Base-by-base conservation (phyloP, 2,329 filamentous ascomycete species). In the Colletotrichum plurivorum region DNA sequence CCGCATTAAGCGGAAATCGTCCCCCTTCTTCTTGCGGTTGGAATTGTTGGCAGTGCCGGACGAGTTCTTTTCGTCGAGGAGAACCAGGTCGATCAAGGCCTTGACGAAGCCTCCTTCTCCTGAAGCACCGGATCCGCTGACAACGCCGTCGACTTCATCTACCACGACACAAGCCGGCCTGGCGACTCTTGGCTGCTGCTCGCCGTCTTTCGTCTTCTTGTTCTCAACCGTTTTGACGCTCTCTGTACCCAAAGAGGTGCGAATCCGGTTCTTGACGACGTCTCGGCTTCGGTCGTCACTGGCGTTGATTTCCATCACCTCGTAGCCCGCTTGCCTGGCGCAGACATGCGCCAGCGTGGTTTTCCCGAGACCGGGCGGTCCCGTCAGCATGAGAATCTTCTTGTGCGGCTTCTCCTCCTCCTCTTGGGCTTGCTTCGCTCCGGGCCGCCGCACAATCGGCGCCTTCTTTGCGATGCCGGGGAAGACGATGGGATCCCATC, bases 301-400 rank as follows among this genome's bases (percentile, higher is more conserved):
- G 9, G 97, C 96, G 75, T 99, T 99, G 81, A 99, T 97, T 78
- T 99, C 96, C 77, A 98, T 88, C 1, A 97, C 93, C 76, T 98
- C 96, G 75, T 99, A 99, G 0, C 96, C 96, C 5, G 96, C 96
- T 80, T 99, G 96, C 73, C 87, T 91, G 0, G 97, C 97, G 78
- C 96, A 98, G 0, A 99, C 96, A 80, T 99, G 96, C 2, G 96
- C 96, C 55, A 99, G 80, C 0, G 96, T 99, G 0, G 96, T 99
- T 83, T 99, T 99, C 31, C 96, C 96, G 12, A 99, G 84, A 2
- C 96, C 96, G 0, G 96, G 96, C 0, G 96, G 94, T 0, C 96
- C 97, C 1, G 95, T 95, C 16, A 99, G 84, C 76, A 99, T 88
- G 12, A 99, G 82, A 8, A 99, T 94, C 78, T 98, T 98, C 70